Evolutionary conservation across 805 yeast species (phyloP).

Genomic region (Ogataea angusta): DNA sequence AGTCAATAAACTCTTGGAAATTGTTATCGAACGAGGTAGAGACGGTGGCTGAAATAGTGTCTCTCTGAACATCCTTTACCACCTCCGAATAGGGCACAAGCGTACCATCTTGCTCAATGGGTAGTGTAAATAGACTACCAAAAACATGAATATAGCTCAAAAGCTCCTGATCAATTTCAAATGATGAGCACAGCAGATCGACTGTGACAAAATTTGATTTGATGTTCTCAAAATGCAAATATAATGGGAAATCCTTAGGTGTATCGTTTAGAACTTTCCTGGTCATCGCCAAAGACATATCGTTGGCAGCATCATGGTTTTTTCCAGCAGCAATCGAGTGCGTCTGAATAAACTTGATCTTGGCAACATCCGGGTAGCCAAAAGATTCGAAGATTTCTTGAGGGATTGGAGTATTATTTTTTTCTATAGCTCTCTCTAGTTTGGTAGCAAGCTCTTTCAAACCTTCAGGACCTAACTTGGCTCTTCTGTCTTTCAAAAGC

Average conservation of each 20-base stretch:
- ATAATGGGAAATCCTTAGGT: slow-evolving; percentile 57
- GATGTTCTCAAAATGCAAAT: slow-evolving; percentile 74
- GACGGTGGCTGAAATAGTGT: slow-evolving; percentile 59
- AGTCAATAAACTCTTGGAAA: slow-evolving; percentile 62
- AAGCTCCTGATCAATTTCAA: slow-evolving; percentile 45
- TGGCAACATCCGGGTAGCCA: slow-evolving; percentile 69
- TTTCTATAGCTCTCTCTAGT: slow-evolving; percentile 58
- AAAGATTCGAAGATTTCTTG: slow-evolving; percentile 57
- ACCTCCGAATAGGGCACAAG: slow-evolving; percentile 69
- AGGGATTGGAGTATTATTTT: slow-evolving; percentile 79
- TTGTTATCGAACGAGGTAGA: slow-evolving; percentile 55
- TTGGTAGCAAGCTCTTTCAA: slow-evolving; percentile 46
- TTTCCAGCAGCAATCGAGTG: slow-evolving; percentile 59
- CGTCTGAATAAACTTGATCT: slow-evolving; percentile 69
- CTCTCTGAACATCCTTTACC: slow-evolving; percentile 67
- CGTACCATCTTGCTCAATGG: slow-evolving; percentile 59
- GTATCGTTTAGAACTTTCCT: slow-evolving; percentile 24
- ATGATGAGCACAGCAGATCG: slow-evolving; percentile 57
- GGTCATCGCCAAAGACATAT: slow-evolving; percentile 22
- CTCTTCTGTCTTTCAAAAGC: slow-evolving; percentile 47
- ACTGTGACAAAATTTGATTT: slow-evolving; percentile 77
- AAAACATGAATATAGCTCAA: slow-evolving; percentile 66
- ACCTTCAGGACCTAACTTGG: slow-evolving; percentile 56
- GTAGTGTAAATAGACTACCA: slow-evolving; percentile 67
- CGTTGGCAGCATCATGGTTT: slow-evolving; percentile 34